Evolutionary conservation across 2,329 filamentous ascomycete species (phyloP).

Genomic region (Lanzia echinophila): DNA sequence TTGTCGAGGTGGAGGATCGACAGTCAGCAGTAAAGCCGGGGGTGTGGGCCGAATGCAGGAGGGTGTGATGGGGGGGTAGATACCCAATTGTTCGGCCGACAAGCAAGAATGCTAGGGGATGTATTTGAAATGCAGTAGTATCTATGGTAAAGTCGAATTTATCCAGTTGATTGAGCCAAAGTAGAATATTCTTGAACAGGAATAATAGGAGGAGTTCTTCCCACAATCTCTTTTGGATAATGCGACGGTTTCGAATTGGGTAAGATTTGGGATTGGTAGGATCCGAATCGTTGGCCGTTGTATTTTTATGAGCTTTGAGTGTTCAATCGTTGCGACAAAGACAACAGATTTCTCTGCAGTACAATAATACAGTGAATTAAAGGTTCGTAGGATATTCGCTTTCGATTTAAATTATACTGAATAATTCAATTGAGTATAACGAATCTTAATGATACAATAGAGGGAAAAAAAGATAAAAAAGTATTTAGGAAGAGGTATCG

Average conservation of each 20-base stretch:
- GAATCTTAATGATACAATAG: too few relatives aligned
- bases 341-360: not conserved
- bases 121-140: not conserved
- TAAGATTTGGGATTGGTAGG: not conserved
- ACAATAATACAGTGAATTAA: not conserved
- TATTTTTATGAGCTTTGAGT: not conserved
- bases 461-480: too few relatives aligned
- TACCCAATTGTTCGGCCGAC: not conserved
- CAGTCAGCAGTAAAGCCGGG: conserved; percentile 17
- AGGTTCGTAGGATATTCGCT: not conserved
- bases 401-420: not conserved
- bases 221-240: not conserved
- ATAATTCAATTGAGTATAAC: not conserved
- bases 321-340: conserved; percentile 3
- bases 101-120: conserved; percentile 2
- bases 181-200: not conserved
- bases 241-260: not conserved
- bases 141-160: not conserved
- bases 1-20: conserved; percentile 24
- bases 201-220: not conserved
- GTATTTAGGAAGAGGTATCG: too few relatives aligned
- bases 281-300: not conserved
- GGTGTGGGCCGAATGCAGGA: conserved; percentile 24
- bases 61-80: conserved; percentile 5
- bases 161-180: not conserved